Percentiles rank a stretch among this genome's conserved stretches.
Evolutionary conservation across 495 filamentous ascomycete genomes (phyloP).

Genomic region (Penicillium cataractarum): DNA sequence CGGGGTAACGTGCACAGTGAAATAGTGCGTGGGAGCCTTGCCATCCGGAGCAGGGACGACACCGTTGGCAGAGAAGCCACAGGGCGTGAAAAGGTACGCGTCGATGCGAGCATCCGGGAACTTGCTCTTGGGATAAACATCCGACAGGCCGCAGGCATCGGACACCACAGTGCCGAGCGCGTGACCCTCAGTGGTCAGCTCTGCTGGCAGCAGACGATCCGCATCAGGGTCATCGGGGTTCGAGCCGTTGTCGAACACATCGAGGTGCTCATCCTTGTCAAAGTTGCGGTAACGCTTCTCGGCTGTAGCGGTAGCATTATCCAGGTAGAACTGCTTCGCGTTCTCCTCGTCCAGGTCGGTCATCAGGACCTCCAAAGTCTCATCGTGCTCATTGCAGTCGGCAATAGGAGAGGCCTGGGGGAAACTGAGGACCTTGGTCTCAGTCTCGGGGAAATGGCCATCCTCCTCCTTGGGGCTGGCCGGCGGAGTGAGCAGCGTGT

Average conservation of each 20-base stretch:
- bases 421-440: slow-evolving; percentile 66
- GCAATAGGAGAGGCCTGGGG: slow-evolving; percentile 41
- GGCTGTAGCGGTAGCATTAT: slow-evolving; percentile 87
- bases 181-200: slow-evolving; percentile 89
- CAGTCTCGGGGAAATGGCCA: slow-evolving; percentile 56
- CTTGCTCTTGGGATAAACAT: slow-evolving; percentile 81
- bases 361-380: slow-evolving; percentile 98
- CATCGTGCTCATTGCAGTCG: slow-evolving; percentile 63
- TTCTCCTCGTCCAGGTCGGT: slow-evolving; percentile 92
- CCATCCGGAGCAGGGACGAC: slow-evolving; percentile 82
- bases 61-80: slow-evolving; percentile 97
- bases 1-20: slow-evolving; percentile 98
- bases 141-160: slow-evolving; percentile 84
- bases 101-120: slow-evolving; percentile 96
- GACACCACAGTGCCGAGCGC: slow-evolving; percentile 92
- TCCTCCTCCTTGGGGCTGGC: slow-evolving; percentile 65
- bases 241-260: slow-evolving; percentile 79
- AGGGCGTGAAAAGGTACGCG: slow-evolving; percentile 95
- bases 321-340: slow-evolving; percentile 95
- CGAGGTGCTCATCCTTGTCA: slow-evolving; percentile 57
- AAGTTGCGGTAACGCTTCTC: slow-evolving; percentile 68
- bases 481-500: slow-evolving; percentile 80
- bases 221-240: slow-evolving; percentile 66
- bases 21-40: slow-evolving; percentile 79
- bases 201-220: slow-evolving; percentile 64